Base-by-base conservation (phyloP, 73 alveolate species). In the Paramecium sexaurelia region DNA sequence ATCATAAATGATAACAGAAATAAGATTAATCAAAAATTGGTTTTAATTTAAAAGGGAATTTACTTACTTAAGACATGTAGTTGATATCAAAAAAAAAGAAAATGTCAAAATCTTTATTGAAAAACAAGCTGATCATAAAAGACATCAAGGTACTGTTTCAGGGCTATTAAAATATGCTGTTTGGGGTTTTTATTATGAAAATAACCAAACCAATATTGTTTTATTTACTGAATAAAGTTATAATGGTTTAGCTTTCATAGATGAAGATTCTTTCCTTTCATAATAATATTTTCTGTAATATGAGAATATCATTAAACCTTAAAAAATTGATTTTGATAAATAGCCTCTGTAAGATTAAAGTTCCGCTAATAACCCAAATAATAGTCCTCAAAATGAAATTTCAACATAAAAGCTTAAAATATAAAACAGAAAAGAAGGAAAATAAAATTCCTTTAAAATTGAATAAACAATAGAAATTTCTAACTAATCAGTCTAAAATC, bases 1-100 rank as follows among this genome's bases (percentile, higher is more conserved):
- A 61, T 61, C 39, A 13, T 6, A 61, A 61, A 61, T 61, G 83
- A 32, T 61, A 26, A 26, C 83, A 3, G 83, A 61, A 61, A 32
- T 26, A 61, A 0, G 83, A 61, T 61, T 61, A 13, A 61, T 61
- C 43, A 61, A 61, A 61, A 61, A 61, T 29, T 61, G 83, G 83
- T 61, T 61, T 61, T 61, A 61, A 27, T 61, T 61, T 61, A 61
- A 61, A 32, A 61, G 83, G n/a, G 83, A 61, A 32, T 61, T 61
- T 24, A 61, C 83, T 26, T 61, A 61, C 24, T 61, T 61, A 61
- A 61, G 83, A 61, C 7, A 61, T 32, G 19, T 11, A 0, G 83
- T 61, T 2, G 83, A 61, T 13, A 26, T 61, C 11, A 29, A 61
- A 61, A 61, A 61, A 61, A 61, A 61, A 61, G 83, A 61, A 61